Percentiles rank a stretch among this genome's conserved stretches.
Conservation (phyloP, 306 rosid species). For the Vigna unguiculata region DNA sequence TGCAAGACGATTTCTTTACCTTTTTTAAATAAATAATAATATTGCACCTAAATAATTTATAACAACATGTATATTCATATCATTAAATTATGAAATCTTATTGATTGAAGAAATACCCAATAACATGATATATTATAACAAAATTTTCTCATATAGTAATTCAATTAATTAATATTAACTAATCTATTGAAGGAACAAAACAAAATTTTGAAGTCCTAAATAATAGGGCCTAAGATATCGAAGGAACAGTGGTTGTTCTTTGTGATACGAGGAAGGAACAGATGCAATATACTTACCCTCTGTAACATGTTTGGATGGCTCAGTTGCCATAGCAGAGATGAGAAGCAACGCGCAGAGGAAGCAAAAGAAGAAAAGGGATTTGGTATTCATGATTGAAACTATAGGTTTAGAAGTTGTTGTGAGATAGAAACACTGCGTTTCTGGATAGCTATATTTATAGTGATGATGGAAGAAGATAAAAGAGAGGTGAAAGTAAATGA, state of each 20-base stretch:
- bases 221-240: too few species aligned
- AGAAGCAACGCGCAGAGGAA: conserved; percentile 31
- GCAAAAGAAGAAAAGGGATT: conserved; percentile 24
- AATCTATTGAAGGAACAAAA: too few species aligned
- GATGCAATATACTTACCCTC: conserved; percentile 18
- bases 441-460: conserved; percentile 39
- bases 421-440: not conserved
- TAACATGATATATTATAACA: too few species aligned
- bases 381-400: conserved; percentile 41
- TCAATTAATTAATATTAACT: too few species aligned
- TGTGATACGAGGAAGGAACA: not conserved
- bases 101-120: too few species aligned
- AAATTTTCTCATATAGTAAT: too few species aligned
- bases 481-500: not conserved
- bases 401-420: conserved; percentile 15
- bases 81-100: too few species aligned
- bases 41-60: too few species aligned
- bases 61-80: too few species aligned
- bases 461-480: not conserved
- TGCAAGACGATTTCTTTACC: too few species aligned
- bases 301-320: conserved; percentile 36
- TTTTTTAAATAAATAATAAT: too few species aligned
- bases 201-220: too few species aligned
- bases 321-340: conserved; percentile 33
- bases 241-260: not conserved